phyloP scores from a whole-genome alignment of 1,284 basidiomycete genomes.

The Neolentinus lepideus region DNA sequence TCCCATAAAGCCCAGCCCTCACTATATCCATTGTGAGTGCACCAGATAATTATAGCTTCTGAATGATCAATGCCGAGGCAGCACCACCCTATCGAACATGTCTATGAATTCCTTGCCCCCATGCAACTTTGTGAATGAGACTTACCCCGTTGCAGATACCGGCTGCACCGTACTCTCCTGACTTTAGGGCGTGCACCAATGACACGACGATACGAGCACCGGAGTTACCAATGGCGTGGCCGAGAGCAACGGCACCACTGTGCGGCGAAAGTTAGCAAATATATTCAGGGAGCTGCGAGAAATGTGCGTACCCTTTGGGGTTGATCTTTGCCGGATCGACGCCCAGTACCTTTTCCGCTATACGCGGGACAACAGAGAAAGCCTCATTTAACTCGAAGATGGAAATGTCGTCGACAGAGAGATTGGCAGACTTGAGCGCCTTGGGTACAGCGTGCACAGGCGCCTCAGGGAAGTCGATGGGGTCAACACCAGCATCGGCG shows the following conservation, averaged over 20 bases:
- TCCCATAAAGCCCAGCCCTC: neutral
- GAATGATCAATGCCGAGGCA: slow-evolving; percentile 85
- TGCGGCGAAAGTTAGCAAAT: slow-evolving; percentile 9
- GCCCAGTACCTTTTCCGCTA: slow-evolving; percentile 84
- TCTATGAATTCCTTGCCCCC: slow-evolving; percentile 9
- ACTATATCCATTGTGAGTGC: neutral
- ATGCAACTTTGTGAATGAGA: slow-evolving; percentile 11
- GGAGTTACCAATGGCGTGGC: slow-evolving; percentile 94
- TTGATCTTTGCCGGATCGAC: slow-evolving; percentile 90
- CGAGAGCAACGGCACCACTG: slow-evolving; percentile 89
- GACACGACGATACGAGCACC: slow-evolving; percentile 95
- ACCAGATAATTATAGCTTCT: slow-evolving; percentile 57
- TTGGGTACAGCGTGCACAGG: slow-evolving; percentile 89
- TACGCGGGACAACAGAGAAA: slow-evolving; percentile 91
- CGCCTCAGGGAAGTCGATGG: slow-evolving; percentile 96
- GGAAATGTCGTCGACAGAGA: slow-evolving; percentile 81
- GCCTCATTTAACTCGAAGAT: slow-evolving; percentile 98
- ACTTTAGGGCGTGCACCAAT: slow-evolving; percentile 85
- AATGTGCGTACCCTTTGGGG: slow-evolving; percentile 66
- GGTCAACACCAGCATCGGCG: slow-evolving; percentile 94
- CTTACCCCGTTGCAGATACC: slow-evolving; percentile 97
- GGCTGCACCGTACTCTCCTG: slow-evolving; percentile 95
- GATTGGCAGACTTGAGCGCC: slow-evolving; percentile 84
- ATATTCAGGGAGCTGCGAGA: slow-evolving; percentile 9
- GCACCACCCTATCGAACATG: slow-evolving; percentile 69